These are phyloP conservation scores for Quercus glauca DNA, from an alignment of 306 rosid genomes.

Conservation along the genomic window DNA sequence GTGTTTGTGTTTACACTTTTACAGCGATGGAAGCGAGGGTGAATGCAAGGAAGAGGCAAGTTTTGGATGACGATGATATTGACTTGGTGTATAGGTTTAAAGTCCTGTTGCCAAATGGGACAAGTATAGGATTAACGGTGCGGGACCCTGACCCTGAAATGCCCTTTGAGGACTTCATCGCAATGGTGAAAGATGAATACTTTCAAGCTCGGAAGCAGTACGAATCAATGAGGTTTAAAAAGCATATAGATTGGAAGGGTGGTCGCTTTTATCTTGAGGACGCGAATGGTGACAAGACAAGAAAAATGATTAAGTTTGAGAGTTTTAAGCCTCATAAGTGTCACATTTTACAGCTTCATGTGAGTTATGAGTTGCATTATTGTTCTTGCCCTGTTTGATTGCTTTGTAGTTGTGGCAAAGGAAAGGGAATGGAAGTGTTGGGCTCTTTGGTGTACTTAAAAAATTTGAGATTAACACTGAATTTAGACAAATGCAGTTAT, in stretches of 20 bases:
- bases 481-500: background rate
- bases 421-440: background rate
- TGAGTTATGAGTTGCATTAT: constrained; percentile 28
- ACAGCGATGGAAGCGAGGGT: constrained; percentile 15
- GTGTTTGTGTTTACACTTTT: background rate
- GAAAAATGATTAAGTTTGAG: constrained; percentile 21
- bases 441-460: background rate
- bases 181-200: constrained; percentile 27
- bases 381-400: constrained; percentile 3
- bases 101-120: constrained; percentile 43
- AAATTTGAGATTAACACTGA: background rate
- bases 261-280: constrained; percentile 37
- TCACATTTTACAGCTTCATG: constrained; percentile 51
- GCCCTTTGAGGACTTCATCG: constrained; percentile 29
- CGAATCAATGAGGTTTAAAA: constrained; percentile 20
- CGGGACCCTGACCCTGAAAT: constrained; percentile 22
- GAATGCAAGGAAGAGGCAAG: constrained; percentile 17
- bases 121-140: constrained; percentile 23
- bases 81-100: constrained; percentile 26
- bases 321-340: constrained; percentile 30
- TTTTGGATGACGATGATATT: background rate
- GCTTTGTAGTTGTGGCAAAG: background rate
- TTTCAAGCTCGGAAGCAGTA: background rate
- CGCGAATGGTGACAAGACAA: constrained; percentile 19
- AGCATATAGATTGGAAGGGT: constrained; percentile 32